Evolutionary conservation across 1,139 yeast species (phyloP).

Genomic region (Suhomyces ambrosiae): DNA sequence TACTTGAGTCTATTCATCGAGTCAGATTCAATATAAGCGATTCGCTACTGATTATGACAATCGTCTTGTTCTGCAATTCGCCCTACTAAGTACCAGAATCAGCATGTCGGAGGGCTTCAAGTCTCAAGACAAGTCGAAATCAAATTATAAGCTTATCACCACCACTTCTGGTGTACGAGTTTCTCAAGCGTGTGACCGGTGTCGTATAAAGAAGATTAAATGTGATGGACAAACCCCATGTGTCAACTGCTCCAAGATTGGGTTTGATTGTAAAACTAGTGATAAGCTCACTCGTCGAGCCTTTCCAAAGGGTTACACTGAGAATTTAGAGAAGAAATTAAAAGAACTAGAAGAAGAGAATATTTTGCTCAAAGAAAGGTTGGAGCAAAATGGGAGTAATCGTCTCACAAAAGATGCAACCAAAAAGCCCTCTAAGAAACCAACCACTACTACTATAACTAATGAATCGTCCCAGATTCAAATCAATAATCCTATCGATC

Average conservation of each 20-base stretch:
- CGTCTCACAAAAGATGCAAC: background rate
- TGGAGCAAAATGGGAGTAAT: background rate
- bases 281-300: slow-evolving; percentile 70
- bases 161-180: slow-evolving; percentile 52
- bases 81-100: background rate
- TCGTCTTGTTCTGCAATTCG: background rate
- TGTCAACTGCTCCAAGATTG: slow-evolving; percentile 62
- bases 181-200: slow-evolving; percentile 80
- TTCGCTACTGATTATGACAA: slow-evolving; percentile 1
- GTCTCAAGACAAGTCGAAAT: slow-evolving; percentile 15
- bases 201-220: slow-evolving; percentile 73
- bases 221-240: slow-evolving; percentile 78
- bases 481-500: slow-evolving; percentile 51
- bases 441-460: slow-evolving; percentile 14
- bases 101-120: slow-evolving; percentile 5
- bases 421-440: slow-evolving; percentile 1
- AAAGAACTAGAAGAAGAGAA: slow-evolving; percentile 64
- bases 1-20: background rate
- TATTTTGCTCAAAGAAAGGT: slow-evolving; percentile 31
- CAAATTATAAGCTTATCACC: slow-evolving; percentile 41
- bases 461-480: slow-evolving; percentile 25
- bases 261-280: slow-evolving; percentile 68
- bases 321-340: slow-evolving; percentile 64
- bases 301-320: slow-evolving; percentile 63
- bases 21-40: background rate